phyloP scores from a whole-genome alignment of 129 eudicot species.

The Arctium minus region DNA sequence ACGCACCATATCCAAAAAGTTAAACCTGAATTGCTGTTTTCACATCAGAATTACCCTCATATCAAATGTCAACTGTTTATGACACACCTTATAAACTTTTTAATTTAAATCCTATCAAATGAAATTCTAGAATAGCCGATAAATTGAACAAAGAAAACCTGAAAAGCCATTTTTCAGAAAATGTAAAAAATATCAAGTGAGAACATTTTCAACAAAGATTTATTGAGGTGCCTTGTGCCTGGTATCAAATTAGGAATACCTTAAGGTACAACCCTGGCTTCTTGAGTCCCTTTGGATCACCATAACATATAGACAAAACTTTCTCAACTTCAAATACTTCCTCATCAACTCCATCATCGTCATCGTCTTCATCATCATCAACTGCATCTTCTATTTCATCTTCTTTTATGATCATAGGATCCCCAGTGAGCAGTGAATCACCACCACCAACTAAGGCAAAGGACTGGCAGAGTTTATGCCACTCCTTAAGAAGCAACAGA shows the following conservation, averaged over 20 bases:
- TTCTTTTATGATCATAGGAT: background rate
- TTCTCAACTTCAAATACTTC: slow-evolving; percentile 68
- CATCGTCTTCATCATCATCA: slow-evolving; percentile 34
- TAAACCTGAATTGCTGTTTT: background rate
- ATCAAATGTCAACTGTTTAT: background rate
- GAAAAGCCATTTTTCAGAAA: background rate
- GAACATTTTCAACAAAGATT: background rate
- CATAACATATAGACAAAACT: slow-evolving; percentile 58
- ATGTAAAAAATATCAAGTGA: background rate
- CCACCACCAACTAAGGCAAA: slow-evolving; percentile 24
- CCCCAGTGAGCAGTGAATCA: slow-evolving; percentile 1
- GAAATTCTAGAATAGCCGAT: background rate
- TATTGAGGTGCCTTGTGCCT: background rate
- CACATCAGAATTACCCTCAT: background rate
- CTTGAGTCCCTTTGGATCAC: slow-evolving; percentile 48
- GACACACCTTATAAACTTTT: background rate
- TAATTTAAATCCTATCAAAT: background rate
- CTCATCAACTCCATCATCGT: slow-evolving; percentile 28
- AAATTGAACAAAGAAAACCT: background rate
- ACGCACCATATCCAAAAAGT: background rate
- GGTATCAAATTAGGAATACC: slow-evolving; percentile 36
- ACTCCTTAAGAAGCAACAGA: slow-evolving; percentile 48
- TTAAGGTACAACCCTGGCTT: slow-evolving; percentile 53
- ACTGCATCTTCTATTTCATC: slow-evolving; percentile 23
- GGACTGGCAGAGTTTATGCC: slow-evolving; percentile 58